Conservation (phyloP, 495 filamentous ascomycete species). For the Jackrogersella minutella region DNA sequence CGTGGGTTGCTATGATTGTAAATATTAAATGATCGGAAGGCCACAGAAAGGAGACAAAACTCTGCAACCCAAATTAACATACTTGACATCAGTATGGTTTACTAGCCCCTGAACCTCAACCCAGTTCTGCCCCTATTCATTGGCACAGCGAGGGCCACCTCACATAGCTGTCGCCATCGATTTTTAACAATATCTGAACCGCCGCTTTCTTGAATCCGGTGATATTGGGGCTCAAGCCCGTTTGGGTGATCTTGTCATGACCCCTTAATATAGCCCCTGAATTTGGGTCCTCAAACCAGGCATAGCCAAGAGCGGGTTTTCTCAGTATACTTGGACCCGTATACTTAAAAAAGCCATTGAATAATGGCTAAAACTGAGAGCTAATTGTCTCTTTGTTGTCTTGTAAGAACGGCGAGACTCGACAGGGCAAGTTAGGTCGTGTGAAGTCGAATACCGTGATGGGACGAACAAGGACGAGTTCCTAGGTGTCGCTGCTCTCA, state of each 20-base stretch:
- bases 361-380: neutral
- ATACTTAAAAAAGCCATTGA: neutral
- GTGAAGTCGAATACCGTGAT: neutral
- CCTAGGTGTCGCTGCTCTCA: neutral
- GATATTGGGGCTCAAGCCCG: neutral
- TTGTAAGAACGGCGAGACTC: neutral
- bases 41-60: no score
- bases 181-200: neutral
- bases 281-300: neutral
- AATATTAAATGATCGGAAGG: no score
- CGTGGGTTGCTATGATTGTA: no score
- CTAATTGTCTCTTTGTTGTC: neutral
- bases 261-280: conserved; percentile 1
- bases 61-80: no score
- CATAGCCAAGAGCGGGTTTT: neutral
- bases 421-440: neutral
- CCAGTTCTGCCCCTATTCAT: no score
- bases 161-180: neutral
- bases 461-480: neutral
- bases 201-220: neutral
- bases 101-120: no score
- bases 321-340: no score
- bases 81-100: no score
- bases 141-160: no score
- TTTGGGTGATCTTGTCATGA: neutral